Conservation (phyloP, 1,284 basidiomycete genomes). For the Irpex sp. region DNA sequence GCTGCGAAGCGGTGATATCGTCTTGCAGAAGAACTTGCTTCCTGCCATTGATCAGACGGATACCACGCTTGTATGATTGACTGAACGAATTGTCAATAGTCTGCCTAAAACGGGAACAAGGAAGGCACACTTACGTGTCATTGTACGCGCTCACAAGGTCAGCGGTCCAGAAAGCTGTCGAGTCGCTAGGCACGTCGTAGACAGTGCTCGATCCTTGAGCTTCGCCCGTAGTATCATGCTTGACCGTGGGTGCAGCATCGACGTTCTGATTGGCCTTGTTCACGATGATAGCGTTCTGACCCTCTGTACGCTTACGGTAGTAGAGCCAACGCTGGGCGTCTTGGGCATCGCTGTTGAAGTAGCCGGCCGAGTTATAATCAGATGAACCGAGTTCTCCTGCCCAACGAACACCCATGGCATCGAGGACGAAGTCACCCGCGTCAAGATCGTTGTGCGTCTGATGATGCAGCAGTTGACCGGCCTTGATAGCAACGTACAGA, state of each 20-base stretch:
- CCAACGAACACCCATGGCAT: conserved; percentile 94
- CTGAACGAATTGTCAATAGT: conserved; percentile 24
- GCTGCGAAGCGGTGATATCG: conserved; percentile 62
- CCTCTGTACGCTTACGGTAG: conserved; percentile 95
- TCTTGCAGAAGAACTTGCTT: conserved; percentile 92
- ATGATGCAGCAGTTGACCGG: conserved; percentile 72
- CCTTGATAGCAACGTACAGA: conserved; percentile 86
- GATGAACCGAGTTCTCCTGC: conserved; percentile 92
- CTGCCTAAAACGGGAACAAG: conserved; percentile 8
- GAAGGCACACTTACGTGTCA: conserved; percentile 50
- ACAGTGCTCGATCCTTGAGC: conserved; percentile 81
- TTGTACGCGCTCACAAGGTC: conserved; percentile 84
- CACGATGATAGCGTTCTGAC: conserved; percentile 93
- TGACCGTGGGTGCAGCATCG: conserved; percentile 59
- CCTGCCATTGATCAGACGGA: conserved; percentile 84
- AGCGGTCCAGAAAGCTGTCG: conserved; percentile 82
- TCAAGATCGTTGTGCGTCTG: conserved; percentile 96
- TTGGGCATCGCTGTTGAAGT: conserved; percentile 74
- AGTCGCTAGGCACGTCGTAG: conserved; percentile 53
- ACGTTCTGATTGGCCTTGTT: conserved; percentile 82
- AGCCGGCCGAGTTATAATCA: conserved; percentile 71
- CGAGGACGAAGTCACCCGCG: conserved; percentile 91
- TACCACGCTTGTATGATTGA: conserved; percentile 78
- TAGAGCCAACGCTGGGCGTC: conserved; percentile 78
- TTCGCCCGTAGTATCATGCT: conserved; percentile 59